phyloP scores from a whole-genome alignment of 352 stramenopile genomes.

The Phytophthora fragariae region DNA sequence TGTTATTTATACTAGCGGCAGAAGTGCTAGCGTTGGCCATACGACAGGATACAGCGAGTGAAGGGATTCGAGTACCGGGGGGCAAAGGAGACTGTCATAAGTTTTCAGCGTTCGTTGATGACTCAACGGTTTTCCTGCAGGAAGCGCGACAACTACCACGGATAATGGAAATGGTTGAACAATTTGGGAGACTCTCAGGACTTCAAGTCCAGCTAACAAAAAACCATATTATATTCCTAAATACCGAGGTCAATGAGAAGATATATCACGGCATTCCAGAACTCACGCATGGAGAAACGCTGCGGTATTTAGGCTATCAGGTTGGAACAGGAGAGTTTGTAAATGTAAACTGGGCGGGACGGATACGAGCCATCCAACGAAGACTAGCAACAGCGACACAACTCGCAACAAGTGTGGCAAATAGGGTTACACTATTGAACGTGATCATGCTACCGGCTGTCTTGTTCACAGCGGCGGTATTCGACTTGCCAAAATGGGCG shows the following conservation, averaged over 20 bases:
- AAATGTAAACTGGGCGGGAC: neutral
- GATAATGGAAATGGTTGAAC: neutral
- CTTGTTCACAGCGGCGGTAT: neutral
- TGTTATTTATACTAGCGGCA: neutral
- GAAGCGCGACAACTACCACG: neutral
- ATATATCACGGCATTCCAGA: neutral
- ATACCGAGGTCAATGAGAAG: neutral
- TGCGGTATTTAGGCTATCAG: neutral
- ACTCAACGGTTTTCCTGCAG: constrained; percentile 3
- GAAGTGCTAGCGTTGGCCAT: neutral
- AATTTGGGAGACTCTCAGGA: neutral
- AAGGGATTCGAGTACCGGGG: neutral
- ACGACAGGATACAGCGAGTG: neutral
- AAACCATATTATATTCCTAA: neutral
- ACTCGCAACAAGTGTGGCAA: neutral
- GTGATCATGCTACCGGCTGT: neutral
- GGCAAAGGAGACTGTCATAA: neutral
- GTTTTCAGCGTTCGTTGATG: constrained; percentile 12
- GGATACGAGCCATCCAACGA: neutral
- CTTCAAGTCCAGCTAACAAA: neutral
- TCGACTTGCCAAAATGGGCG: neutral
- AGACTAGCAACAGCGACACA: neutral
- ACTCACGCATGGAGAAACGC: neutral
- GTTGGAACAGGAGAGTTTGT: neutral
- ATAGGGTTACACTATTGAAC: neutral